Conservation (phyloP, 164 flowering plant species). For the Vitis rupestris region DNA sequence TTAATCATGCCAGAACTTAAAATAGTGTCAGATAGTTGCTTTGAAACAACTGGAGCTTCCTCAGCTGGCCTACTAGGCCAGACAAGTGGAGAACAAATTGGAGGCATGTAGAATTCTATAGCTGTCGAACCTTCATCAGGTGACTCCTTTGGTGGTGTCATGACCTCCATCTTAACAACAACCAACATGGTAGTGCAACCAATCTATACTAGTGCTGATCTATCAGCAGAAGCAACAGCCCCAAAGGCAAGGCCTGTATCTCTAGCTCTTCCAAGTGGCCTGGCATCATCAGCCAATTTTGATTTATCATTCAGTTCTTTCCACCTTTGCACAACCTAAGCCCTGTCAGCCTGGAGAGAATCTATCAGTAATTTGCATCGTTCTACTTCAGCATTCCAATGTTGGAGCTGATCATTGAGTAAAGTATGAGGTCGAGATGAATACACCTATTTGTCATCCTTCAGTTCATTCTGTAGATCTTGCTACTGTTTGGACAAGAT, state of each 20-base stretch:
- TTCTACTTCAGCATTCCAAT: slow-evolving; percentile 72
- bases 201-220: slow-evolving; percentile 81
- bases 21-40: too few relatives aligned
- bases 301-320: slow-evolving; percentile 62
- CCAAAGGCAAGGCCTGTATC: slow-evolving; percentile 72
- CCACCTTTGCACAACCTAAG: slow-evolving; percentile 61
- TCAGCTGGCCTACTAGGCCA: too few relatives aligned
- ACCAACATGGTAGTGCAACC: slow-evolving; percentile 89
- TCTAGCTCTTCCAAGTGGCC: slow-evolving; percentile 64
- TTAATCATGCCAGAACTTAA: too few relatives aligned
- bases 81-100: too few relatives aligned
- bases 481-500: slow-evolving; percentile 19
- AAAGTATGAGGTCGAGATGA: slow-evolving; percentile 69
- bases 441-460: slow-evolving; percentile 65
- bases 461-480: slow-evolving; percentile 58
- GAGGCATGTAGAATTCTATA: too few relatives aligned
- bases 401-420: slow-evolving; percentile 77
- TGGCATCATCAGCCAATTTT: slow-evolving; percentile 37
- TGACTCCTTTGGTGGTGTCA: slow-evolving; percentile 71
- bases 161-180: slow-evolving; percentile 91
- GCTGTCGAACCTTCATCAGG: slow-evolving; percentile 55
- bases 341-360: slow-evolving; percentile 79
- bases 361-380: slow-evolving; percentile 65
- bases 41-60: too few relatives aligned
- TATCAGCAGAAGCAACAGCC: slow-evolving; percentile 82